Base-by-base conservation (phyloP, 2,329 filamentous ascomycete species). In the Pezizomycotina sp. region DNA sequence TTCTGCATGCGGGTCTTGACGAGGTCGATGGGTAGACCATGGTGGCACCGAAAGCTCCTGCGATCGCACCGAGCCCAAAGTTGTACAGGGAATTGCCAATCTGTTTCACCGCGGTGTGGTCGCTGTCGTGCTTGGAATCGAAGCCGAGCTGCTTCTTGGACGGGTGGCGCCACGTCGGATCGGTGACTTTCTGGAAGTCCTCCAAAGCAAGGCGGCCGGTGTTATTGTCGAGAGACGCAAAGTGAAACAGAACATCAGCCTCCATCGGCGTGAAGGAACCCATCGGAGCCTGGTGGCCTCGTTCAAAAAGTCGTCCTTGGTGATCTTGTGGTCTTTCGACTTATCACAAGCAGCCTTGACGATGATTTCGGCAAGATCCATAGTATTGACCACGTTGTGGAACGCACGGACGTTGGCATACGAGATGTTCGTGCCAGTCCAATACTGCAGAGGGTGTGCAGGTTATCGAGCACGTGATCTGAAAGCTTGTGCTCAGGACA, bases 1-100 rank as follows among this genome's bases (percentile, higher is more conserved):
- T 98, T 98, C 61, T 98, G 89, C 74, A 98, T 79, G 43, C 89
- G 75, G 1, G 89, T 98, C 70, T 98, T 98, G 58, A 98, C 89
- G 44, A 98, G 63, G 62, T 98, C 89, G 55, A 98, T 95, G 15
- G 89, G 58, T 98, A 98, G 35, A 98, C 89, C 82, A 98, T 93
- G 58, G 98, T 95, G 8, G 89, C 89, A 56, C 89, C 89, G 55
- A 98, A 98, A 6, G 89, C 89, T 60, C 89, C 89, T 5, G 89
- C 89, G 49, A 92, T 50, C 56, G 79, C 83, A 42, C 89, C 89
- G 5, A 98, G 71, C 3, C 64, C 73, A 56, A 98, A 98, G 64
- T 92, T 84, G 59, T 93, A 91, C 10, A 91, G 49, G 43, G 83
- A 50, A 21, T 32, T n/a, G 25, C 34, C 3, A 42, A 37, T 7